Conservation (phyloP, 2,329 filamentous ascomycete genomes). For the Arachnopeziza araneosa region DNA sequence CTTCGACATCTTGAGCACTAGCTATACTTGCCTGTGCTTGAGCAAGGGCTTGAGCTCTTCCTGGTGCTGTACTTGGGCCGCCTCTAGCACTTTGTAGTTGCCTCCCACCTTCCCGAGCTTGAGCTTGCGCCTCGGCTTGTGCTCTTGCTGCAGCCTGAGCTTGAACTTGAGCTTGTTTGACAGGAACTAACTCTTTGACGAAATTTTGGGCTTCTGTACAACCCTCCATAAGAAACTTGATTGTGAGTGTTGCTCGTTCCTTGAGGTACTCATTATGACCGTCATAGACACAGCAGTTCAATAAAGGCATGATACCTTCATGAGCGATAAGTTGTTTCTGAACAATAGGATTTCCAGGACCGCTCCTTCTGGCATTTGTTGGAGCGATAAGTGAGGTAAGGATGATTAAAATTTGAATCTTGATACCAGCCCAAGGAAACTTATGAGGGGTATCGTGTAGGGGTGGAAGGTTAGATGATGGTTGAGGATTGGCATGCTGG, state of each 20-base stretch:
- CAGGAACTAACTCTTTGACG: constrained; percentile 48
- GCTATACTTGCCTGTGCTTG: neutral
- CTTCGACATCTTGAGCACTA: constrained; percentile 12
- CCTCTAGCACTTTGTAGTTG: constrained; percentile 2
- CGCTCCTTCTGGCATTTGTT: constrained; percentile 52
- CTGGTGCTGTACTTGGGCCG: neutral
- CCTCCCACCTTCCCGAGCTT: constrained; percentile 1
- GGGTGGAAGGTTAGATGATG: constrained; percentile 35
- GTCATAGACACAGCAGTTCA: constrained; percentile 87
- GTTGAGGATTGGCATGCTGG: constrained; percentile 28
- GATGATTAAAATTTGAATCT: constrained; percentile 87
- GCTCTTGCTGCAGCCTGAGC: constrained; percentile 14
- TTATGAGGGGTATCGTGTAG: constrained; percentile 60
- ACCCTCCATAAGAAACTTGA: constrained; percentile 77
- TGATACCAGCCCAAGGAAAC: constrained; percentile 69
- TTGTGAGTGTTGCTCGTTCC: constrained; percentile 80
- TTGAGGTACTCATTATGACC: constrained; percentile 92
- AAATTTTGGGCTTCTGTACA: constrained; percentile 68
- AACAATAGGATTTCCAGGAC: constrained; percentile 64
- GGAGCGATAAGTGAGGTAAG: constrained; percentile 87
- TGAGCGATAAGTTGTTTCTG: constrained; percentile 83
- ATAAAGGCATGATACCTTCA: constrained; percentile 78
- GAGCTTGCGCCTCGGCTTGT: constrained; percentile 10
- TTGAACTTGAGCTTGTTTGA: constrained; percentile 24
- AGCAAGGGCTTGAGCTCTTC: neutral